phyloP scores from a whole-genome alignment of 306 rosid species.

The Cyamopsis tetragonoloba region DNA sequence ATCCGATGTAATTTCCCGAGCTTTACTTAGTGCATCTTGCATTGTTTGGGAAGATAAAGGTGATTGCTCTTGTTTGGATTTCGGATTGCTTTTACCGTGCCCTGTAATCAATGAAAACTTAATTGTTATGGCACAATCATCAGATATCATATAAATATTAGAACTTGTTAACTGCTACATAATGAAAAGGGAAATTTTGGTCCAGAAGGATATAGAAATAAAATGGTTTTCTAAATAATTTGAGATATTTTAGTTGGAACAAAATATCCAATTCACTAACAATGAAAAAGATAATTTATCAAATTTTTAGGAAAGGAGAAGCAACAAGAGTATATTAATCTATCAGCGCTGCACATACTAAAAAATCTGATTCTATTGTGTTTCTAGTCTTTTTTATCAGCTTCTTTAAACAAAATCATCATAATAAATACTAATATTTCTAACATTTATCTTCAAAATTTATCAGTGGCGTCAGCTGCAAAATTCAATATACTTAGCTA shows the following conservation, averaged over 20 bases:
- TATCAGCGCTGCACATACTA: no score
- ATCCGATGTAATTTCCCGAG: constrained; percentile 40
- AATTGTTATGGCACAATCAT: not conserved
- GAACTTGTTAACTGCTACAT: not conserved
- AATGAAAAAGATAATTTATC: not conserved
- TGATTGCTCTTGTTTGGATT: constrained; percentile 47
- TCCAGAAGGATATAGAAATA: not conserved
- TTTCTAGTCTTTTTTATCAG: no score
- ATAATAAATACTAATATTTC: no score
- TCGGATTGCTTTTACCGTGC: constrained; percentile 42
- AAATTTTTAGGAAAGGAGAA: not conserved
- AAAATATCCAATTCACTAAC: not conserved
- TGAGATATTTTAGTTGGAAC: not conserved
- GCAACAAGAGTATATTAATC: no score
- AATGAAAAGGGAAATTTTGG: not conserved
- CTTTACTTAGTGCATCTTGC: constrained; percentile 43
- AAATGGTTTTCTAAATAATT: not conserved
- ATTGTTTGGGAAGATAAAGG: constrained; percentile 38
- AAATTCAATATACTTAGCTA: not conserved
- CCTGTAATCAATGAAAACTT: constrained; percentile 51
- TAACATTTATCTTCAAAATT: no score
- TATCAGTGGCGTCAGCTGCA: no score
- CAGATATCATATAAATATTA: constrained; percentile 5
- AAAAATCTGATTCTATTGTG: no score
- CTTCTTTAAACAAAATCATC: no score